These are phyloP conservation scores for Rhodotorula mucilaginosa DNA, from an alignment of 1,284 basidiomycete genomes.

Conservation along the genomic window DNA sequence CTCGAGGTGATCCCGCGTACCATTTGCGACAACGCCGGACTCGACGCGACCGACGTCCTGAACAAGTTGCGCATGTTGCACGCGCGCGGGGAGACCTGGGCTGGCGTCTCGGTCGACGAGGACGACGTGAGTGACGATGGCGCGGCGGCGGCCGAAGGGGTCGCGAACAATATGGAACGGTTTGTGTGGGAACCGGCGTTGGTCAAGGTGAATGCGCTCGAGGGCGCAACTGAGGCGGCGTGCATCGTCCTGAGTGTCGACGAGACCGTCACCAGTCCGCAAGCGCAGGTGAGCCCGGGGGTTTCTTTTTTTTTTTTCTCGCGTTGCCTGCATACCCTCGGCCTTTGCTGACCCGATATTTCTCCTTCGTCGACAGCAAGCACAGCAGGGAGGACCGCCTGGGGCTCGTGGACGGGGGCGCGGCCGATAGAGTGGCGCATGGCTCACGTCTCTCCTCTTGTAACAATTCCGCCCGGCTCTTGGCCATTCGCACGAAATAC, in stretches of 20 bases:
- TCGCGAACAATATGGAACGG: conserved; percentile 89
- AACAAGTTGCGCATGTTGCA: conserved; percentile 98
- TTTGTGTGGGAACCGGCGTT: conserved; percentile 99
- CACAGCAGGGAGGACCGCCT: conserved; percentile 2
- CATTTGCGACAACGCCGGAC: conserved; percentile 96
- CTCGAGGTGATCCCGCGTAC: conserved; percentile 97
- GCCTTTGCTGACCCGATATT: not conserved
- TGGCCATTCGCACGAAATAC: too few relatives aligned
- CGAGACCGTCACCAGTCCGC: conserved; percentile 66
- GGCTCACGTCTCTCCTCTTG: too few relatives aligned
- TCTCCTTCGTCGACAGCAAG: not conserved
- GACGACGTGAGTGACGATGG: conserved; percentile 62
- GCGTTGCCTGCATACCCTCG: too few relatives aligned
- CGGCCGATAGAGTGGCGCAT: not conserved
- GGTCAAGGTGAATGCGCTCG: conserved; percentile 93
- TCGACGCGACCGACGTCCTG: conserved; percentile 95
- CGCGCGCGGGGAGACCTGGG: conserved; percentile 80
- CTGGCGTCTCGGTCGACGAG: conserved; percentile 91
- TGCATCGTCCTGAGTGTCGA: conserved; percentile 92
- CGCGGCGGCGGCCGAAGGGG: conserved; percentile 54
- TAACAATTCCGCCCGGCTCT: too few relatives aligned
- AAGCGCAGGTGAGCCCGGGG: not conserved
- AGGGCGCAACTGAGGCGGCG: conserved; percentile 91
- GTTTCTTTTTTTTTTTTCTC: too few relatives aligned
- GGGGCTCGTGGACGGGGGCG: not conserved